A percentile compares a stretch with the other conserved stretches of the same genome.
These are phyloP conservation scores for Trichoderma semiorbis DNA, from an alignment of 2,329 filamentous ascomycete species.

Conservation along the genomic window DNA sequence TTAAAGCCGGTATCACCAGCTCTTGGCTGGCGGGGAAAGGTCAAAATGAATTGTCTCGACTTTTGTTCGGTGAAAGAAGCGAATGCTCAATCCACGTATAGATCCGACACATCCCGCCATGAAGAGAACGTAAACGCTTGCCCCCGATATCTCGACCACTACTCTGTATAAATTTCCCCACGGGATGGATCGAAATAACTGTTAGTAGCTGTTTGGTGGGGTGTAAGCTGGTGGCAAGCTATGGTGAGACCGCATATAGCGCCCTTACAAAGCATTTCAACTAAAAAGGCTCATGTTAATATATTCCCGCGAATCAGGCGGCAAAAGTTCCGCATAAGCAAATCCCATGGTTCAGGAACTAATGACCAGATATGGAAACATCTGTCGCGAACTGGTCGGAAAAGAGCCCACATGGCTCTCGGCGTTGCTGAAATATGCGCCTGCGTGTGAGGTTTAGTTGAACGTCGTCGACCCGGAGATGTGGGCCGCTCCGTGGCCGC, in stretches of 20 bases:
- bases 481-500: neutral
- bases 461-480: neutral
- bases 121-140: neutral
- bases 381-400: neutral
- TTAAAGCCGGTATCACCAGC: neutral
- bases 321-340: neutral
- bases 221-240: neutral
- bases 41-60: neutral
- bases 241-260: constrained; percentile 15
- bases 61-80: neutral
- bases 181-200: neutral
- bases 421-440: neutral
- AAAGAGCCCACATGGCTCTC: neutral
- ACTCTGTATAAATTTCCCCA: neutral
- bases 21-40: neutral
- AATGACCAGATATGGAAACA: neutral
- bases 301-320: neutral
- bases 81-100: neutral
- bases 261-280: neutral
- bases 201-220: neutral
- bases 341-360: neutral
- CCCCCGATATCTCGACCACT: neutral
- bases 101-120: neutral
- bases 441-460: neutral
- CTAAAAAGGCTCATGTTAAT: neutral